These are phyloP conservation scores for Suhomyces xylopsoci DNA, from an alignment of 805 yeast genomes.

Conservation along the genomic window DNA sequence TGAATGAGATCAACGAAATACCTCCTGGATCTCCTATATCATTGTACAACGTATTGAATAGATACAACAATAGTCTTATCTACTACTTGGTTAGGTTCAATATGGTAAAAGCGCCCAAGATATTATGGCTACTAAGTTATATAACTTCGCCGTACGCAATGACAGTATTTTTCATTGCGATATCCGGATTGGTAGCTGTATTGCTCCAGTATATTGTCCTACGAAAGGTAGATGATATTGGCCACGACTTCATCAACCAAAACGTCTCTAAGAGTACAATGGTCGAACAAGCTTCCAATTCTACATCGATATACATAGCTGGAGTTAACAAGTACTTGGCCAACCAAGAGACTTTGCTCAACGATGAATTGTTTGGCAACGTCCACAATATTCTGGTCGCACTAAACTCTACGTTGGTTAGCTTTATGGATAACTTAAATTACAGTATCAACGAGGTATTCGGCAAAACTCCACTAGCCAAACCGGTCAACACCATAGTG, in stretches of 20 bases:
- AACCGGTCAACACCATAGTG: constrained; percentile 63
- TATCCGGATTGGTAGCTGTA: constrained; percentile 55
- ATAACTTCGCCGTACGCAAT: constrained; percentile 52
- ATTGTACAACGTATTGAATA: constrained; percentile 4
- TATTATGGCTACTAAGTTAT: constrained; percentile 26
- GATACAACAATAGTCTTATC: constrained; percentile 4
- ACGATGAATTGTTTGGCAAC: constrained; percentile 66
- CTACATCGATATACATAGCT: constrained; percentile 4
- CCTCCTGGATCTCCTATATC: constrained; percentile 1
- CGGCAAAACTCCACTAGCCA: constrained; percentile 62
- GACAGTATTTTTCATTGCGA: constrained; percentile 48
- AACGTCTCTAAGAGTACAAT: neutral
- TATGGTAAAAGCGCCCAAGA: neutral
- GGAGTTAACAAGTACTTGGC: constrained; percentile 53
- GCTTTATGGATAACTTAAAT: constrained; percentile 59
- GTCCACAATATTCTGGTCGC: constrained; percentile 53
- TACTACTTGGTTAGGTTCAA: constrained; percentile 5
- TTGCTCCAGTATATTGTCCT: constrained; percentile 53
- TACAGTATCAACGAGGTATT: constrained; percentile 56
- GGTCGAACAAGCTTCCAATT: neutral
- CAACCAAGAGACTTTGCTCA: constrained; percentile 49
- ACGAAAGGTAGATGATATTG: constrained; percentile 12
- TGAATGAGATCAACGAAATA: constrained; percentile 5
- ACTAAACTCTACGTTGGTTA: constrained; percentile 57
- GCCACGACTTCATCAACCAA: neutral